phyloP scores from a whole-genome alignment of 352 stramenopile species.

The Phytophthora brassicae region DNA sequence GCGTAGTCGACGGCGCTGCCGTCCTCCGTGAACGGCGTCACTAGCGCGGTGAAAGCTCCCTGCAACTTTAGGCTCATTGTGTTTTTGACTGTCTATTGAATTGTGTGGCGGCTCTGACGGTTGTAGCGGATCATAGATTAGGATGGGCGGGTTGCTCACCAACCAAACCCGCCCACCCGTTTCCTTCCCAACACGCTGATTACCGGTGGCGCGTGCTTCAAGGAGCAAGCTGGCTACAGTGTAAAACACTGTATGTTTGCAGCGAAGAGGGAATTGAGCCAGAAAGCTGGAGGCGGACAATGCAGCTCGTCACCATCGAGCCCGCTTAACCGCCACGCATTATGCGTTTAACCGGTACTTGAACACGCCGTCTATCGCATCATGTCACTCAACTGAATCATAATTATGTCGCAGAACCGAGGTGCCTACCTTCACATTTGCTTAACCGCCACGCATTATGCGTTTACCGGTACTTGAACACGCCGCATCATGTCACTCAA shows the following conservation, averaged over 20 bases:
- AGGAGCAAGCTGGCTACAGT: slow-evolving; percentile 5
- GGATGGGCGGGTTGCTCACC: not conserved
- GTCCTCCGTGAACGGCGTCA: slow-evolving; percentile 95
- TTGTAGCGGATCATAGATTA: slow-evolving; percentile 30
- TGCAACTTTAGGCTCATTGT: slow-evolving; percentile 62
- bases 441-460: not conserved
- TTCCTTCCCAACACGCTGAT: slow-evolving; percentile 22
- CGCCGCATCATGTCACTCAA: slow-evolving; percentile 1
- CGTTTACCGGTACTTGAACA: slow-evolving; percentile 14
- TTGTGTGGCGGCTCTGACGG: slow-evolving; percentile 25
- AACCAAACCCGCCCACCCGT: not conserved
- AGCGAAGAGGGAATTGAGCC: not conserved
- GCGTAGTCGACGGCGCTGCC: slow-evolving; percentile 92
- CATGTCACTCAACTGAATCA: slow-evolving; percentile 1
- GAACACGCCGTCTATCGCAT: slow-evolving; percentile 4
- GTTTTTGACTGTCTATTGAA: slow-evolving; percentile 30
- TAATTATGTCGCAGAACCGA: slow-evolving; percentile 13
- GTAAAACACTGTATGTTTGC: slow-evolving; percentile 1
- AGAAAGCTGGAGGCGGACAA: slow-evolving; percentile 14
- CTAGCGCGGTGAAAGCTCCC: slow-evolving; percentile 91
- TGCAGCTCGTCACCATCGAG: slow-evolving; percentile 6
- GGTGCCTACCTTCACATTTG: slow-evolving; percentile 18
- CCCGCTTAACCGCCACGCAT: not conserved
- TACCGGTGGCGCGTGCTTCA: slow-evolving; percentile 22
- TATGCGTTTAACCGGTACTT: too few relatives aligned